Evolutionary conservation across 2,329 filamentous ascomycete species (phyloP).

Genomic region (Trichoderma breve): DNA sequence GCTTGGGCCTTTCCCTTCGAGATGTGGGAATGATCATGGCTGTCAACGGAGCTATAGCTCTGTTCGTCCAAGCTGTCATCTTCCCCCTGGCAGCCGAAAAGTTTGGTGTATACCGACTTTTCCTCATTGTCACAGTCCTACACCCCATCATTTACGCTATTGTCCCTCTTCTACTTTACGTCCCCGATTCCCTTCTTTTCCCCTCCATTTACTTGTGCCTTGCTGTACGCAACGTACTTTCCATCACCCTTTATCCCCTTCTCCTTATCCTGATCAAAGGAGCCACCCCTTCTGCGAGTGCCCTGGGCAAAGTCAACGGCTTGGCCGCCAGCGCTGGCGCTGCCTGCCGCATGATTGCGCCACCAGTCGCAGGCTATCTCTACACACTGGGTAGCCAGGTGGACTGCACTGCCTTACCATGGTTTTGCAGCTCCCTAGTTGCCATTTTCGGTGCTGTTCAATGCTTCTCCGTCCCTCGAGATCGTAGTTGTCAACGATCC

Average conservation of each 20-base stretch:
- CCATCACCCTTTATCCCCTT: constrained; percentile 64
- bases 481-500: constrained; percentile 27
- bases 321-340: constrained; percentile 64
- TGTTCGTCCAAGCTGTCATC: constrained; percentile 58
- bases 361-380: constrained; percentile 61
- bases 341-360: constrained; percentile 65
- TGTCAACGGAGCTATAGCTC: constrained; percentile 56
- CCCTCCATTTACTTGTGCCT: constrained; percentile 59
- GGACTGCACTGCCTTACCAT: constrained; percentile 60
- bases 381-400: constrained; percentile 59
- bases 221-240: constrained; percentile 57
- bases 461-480: constrained; percentile 53
- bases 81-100: constrained; percentile 60
- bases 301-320: constrained; percentile 64
- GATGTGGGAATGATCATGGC: constrained; percentile 62
- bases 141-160: constrained; percentile 61
- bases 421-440: constrained; percentile 60
- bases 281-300: constrained; percentile 54
- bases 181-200: constrained; percentile 51
- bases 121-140: constrained; percentile 57
- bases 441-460: constrained; percentile 58
- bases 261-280: constrained; percentile 68
- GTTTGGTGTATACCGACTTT: constrained; percentile 59
- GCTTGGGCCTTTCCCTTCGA: constrained; percentile 61
- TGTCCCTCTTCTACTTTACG: constrained; percentile 56